Conservation (phyloP, 345 rosid genomes). For the Lepidium sativum region DNA sequence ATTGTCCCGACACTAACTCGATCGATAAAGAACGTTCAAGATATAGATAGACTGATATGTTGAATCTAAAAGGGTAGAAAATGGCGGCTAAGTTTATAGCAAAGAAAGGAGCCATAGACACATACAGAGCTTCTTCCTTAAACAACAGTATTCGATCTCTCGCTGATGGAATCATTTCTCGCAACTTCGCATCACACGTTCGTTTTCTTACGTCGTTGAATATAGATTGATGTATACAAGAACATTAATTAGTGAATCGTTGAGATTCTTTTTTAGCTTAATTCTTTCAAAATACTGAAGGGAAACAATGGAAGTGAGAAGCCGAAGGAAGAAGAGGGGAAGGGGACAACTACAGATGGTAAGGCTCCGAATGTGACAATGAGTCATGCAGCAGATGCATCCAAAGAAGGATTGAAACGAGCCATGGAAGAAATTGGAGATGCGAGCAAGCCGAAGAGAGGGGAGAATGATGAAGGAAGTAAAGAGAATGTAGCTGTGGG, state of each 20-base stretch:
- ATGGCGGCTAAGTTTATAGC: slow-evolving; percentile 18
- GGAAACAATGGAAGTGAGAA: background rate
- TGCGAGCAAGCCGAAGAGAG: background rate
- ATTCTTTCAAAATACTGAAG: background rate
- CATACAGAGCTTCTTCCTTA: background rate
- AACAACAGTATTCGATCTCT: background rate
- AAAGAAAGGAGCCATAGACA: slow-evolving; percentile 13
- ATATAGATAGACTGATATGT: background rate
- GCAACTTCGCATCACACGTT: slow-evolving; percentile 12
- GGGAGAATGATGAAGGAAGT: background rate
- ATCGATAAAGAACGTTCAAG: no score
- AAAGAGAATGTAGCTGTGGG: slow-evolving; percentile 13
- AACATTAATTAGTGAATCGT: background rate
- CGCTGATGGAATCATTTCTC: background rate
- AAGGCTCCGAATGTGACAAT: slow-evolving; percentile 24
- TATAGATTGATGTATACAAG: background rate
- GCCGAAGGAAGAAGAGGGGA: slow-evolving; percentile 6
- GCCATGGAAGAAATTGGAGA: slow-evolving; percentile 17
- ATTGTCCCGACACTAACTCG: slow-evolving; percentile 11
- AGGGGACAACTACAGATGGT: slow-evolving; percentile 26
- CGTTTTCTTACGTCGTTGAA: background rate
- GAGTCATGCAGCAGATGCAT: slow-evolving; percentile 10
- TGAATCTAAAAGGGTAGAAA: background rate
- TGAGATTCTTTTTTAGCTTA: background rate
- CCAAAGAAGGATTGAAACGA: slow-evolving; percentile 15